Evolutionary conservation across 495 filamentous ascomycete species (phyloP), one percentile per base, ranked within the genome.

Genomic region (Xylaria curta): DNA sequence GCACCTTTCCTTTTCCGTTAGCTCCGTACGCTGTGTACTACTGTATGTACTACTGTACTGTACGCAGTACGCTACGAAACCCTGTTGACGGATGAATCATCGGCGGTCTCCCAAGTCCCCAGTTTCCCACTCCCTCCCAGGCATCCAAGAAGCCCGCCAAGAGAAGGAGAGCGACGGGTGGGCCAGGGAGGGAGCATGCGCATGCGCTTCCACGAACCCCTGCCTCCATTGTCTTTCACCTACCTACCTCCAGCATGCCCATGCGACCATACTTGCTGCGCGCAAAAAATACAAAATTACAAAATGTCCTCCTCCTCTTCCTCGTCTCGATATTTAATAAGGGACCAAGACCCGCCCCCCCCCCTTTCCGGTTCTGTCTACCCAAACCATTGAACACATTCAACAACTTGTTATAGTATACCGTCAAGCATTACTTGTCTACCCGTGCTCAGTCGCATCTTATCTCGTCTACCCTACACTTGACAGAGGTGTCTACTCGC

Each of bases 1-100:
- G 74, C 71, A 73, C 77, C 73, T 76, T 79, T 76, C 77, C 76
- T 63, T 73, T 79, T 74, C 74, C 59, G 74, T 72, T 71, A 65
- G 68, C 66, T 64, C 67, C 68, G 62, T 75, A 68, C 72, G 72
- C 68, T 49, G 46, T 36, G 28, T 47, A 64, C 71, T 66, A 76
- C 72, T 71, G 76, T 73, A 73, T 17, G 28, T 49, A 76, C 76
- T n/a, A n/a, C n/a, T n/a, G n/a, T n/a, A n/a, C n/a, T n/a, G n/a
- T n/a, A n/a, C n/a, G n/a, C 46, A 8, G 38, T 26, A 36, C 33
- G 40, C n/a, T 46, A 47, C 65, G n/a, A 28, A 26, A 40, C 53
- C 26, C 38, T 53, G n/a, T 28, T 38, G 33, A 61, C 28, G 24
- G 28, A 54, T 69, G 68, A 61, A 51, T 69, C 68, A 69, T 62